phyloP scores from a whole-genome alignment of 2,329 filamentous ascomycete species.

The Penicillium sp. region DNA sequence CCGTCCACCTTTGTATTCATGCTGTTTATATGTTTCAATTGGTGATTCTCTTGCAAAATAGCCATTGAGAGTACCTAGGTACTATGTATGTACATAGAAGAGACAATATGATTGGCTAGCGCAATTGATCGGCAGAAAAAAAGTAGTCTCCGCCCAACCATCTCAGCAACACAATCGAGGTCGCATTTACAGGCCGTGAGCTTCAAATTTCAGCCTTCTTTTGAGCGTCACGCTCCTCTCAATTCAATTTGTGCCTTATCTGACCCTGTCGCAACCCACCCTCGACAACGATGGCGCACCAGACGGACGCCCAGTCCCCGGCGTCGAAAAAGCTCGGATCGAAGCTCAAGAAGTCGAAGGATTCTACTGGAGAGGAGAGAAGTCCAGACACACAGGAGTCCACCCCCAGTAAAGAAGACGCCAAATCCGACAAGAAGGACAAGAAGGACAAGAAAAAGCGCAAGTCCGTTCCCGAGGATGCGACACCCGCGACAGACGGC shows the following conservation, averaged over 20 bases:
- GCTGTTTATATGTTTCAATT: background rate
- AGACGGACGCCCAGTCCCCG: constrained; percentile 20
- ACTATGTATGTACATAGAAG: background rate
- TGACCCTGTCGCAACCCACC: background rate
- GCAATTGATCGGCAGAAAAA: constrained; percentile 9
- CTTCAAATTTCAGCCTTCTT: background rate
- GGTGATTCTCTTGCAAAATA: background rate
- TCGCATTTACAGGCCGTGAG: background rate
- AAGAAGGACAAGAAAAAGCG: constrained; percentile 21
- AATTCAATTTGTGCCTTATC: background rate
- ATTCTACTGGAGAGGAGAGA: constrained; percentile 11
- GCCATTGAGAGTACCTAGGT: background rate
- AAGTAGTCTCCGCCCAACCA: constrained; percentile 6
- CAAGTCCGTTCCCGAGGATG: constrained; percentile 12
- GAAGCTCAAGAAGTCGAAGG: constrained; percentile 49
- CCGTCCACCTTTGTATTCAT: background rate
- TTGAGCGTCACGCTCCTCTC: background rate
- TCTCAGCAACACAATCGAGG: background rate
- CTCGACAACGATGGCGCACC: constrained; percentile 2
- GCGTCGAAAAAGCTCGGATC: constrained; percentile 55
- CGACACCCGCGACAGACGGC: constrained; percentile 14
- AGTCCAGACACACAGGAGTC: constrained; percentile 18
- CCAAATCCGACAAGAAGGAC: constrained; percentile 16
- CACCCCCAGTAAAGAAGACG: constrained; percentile 1
- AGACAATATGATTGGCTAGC: constrained; percentile 2